phyloP scores from a whole-genome alignment of 1,139 yeast species.

The Sugiyamaella neomexicana region DNA sequence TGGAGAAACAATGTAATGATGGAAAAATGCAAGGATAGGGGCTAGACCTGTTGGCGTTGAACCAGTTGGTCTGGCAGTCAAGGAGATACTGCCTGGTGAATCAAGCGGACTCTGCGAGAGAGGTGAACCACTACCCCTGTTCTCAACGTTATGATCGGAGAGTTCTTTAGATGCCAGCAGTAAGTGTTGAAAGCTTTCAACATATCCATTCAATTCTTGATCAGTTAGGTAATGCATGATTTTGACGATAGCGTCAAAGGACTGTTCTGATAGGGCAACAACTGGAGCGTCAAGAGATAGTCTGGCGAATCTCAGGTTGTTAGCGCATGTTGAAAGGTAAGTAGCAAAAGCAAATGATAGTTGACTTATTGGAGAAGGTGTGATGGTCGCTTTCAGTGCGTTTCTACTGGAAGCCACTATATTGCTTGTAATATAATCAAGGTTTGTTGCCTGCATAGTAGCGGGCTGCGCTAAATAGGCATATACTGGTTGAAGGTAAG shows the following conservation, averaged over 20 bases:
- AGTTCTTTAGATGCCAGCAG: not conserved
- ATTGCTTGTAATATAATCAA: slow-evolving; percentile 8
- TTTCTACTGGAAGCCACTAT: slow-evolving; percentile 5
- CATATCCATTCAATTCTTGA: slow-evolving; percentile 21
- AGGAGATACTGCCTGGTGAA: not conserved
- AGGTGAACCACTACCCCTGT: not conserved
- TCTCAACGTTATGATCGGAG: not conserved
- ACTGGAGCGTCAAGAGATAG: slow-evolving; percentile 19
- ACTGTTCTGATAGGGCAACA: slow-evolving; percentile 18
- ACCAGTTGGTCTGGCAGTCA: not conserved
- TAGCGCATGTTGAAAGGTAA: slow-evolving; percentile 21
- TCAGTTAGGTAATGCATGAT: slow-evolving; percentile 25
- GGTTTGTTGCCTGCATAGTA: slow-evolving; percentile 7
- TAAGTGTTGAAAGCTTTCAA: slow-evolving; percentile 9
- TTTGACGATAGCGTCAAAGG: slow-evolving; percentile 23
- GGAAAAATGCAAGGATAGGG: slow-evolving; percentile 21
- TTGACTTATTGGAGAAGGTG: not conserved
- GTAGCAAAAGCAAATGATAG: slow-evolving; percentile 17
- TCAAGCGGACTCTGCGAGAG: not conserved
- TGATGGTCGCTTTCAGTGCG: not conserved
- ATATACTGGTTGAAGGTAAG: slow-evolving; percentile 21
- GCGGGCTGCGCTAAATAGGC: slow-evolving; percentile 18
- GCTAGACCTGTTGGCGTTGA: slow-evolving; percentile 10
- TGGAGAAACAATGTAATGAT: slow-evolving; percentile 29
- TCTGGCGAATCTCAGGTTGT: slow-evolving; percentile 20